Evolutionary conservation across 2,329 filamentous ascomycete genomes (phyloP).

Genomic region (Pseudogymnoascus sp.): DNA sequence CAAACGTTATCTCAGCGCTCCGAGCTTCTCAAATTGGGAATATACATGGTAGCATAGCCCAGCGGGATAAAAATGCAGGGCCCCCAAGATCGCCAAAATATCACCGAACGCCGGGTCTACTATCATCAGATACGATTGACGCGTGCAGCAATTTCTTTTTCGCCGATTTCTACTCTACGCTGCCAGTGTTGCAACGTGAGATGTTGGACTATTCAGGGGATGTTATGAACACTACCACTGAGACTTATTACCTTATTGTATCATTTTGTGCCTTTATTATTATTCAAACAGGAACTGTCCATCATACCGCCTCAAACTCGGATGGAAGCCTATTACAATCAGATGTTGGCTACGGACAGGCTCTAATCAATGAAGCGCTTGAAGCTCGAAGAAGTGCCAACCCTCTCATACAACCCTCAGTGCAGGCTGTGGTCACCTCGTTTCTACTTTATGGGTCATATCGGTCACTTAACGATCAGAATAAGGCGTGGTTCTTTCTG

Average conservation of each 20-base stretch:
- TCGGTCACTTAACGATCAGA: conserved; percentile 25
- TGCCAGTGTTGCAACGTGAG: background rate
- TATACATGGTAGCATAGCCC: background rate
- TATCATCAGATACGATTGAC: background rate
- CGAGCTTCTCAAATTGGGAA: conserved; percentile 4
- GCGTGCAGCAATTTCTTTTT: background rate
- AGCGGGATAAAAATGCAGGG: conserved; percentile 4
- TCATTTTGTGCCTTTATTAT: conserved; percentile 6
- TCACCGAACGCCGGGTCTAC: background rate
- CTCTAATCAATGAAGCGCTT: background rate
- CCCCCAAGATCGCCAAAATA: background rate
- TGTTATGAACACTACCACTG: background rate
- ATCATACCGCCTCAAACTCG: background rate
- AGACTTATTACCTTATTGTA: conserved; percentile 8
- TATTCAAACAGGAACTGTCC: background rate
- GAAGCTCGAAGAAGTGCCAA: background rate
- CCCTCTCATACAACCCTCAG: background rate
- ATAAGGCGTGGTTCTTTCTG: conserved; percentile 53
- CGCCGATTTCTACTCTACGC: background rate
- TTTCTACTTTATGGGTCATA: conserved; percentile 2
- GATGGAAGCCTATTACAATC: background rate
- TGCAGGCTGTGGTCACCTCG: background rate
- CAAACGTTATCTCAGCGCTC: background rate
- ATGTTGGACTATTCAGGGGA: background rate
- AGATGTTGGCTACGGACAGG: conserved; percentile 2